These are phyloP conservation scores for Backusella morwellensis DNA, from an alignment of 192 early-diverging fungal species.

Conservation along the genomic window DNA sequence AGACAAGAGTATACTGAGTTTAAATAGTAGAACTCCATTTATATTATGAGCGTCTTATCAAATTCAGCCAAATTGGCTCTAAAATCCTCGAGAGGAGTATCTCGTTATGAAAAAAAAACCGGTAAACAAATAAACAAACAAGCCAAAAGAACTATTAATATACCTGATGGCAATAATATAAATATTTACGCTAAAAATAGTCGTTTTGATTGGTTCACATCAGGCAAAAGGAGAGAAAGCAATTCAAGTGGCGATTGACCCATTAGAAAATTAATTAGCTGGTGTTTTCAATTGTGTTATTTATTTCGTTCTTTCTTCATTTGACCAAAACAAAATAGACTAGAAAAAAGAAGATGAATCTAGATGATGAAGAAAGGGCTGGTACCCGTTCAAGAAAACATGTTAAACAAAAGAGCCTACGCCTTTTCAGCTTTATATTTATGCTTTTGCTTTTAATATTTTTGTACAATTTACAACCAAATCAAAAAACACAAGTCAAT, in stretches of 20 bases:
- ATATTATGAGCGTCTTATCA: too few relatives aligned
- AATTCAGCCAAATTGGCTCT: too few relatives aligned
- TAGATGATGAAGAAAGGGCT: conserved; percentile 19
- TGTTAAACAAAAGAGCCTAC: background rate
- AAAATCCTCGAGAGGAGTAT: too few relatives aligned
- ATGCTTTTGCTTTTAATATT: background rate
- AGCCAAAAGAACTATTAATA: background rate
- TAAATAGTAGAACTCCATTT: too few relatives aligned
- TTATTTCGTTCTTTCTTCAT: background rate
- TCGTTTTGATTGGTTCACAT: background rate
- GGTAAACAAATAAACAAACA: background rate
- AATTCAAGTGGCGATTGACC: background rate
- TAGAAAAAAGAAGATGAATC: background rate
- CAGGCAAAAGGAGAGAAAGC: background rate
- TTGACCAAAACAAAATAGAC: background rate
- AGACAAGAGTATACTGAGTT: too few relatives aligned
- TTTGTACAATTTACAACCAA: background rate
- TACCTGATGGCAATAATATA: background rate
- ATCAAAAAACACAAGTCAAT: background rate
- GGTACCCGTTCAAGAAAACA: conserved; percentile 17
- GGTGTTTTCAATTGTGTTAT: background rate
- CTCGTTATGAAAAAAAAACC: too few relatives aligned
- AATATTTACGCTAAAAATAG: background rate
- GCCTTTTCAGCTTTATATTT: background rate
- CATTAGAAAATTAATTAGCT: background rate